Evolutionary conservation across 1,284 basidiomycete genomes (phyloP).

Genomic region (Cryptococcus sp.): DNA sequence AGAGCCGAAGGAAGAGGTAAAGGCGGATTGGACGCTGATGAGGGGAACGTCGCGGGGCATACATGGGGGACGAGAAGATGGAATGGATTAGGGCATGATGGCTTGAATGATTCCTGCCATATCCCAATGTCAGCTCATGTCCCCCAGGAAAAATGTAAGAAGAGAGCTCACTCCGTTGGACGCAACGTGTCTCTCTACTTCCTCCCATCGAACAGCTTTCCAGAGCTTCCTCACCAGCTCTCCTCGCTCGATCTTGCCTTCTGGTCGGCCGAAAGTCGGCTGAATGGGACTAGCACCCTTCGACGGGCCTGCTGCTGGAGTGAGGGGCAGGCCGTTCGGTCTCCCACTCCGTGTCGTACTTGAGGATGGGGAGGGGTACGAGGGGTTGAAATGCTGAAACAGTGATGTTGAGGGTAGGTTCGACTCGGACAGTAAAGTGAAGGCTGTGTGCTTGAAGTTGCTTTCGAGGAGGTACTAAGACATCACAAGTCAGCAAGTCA

Average conservation of each 20-base stretch:
- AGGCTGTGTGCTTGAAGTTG: slow-evolving; percentile 49
- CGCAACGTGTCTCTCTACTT: slow-evolving; percentile 43
- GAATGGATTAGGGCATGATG: slow-evolving; percentile 42
- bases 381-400: slow-evolving; percentile 46
- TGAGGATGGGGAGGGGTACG: slow-evolving; percentile 15
- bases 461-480: slow-evolving; percentile 49
- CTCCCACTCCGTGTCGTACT: slow-evolving; percentile 12
- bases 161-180: slow-evolving; percentile 27
- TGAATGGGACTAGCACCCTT: slow-evolving; percentile 14
- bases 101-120: slow-evolving; percentile 26
- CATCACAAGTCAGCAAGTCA: slow-evolving; percentile 2
- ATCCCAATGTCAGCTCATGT: not conserved
- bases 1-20: slow-evolving; percentile 24
- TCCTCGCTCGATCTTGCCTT: slow-evolving; percentile 38
- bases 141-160: not conserved
- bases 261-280: slow-evolving; percentile 29
- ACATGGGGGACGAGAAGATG: slow-evolving; percentile 44
- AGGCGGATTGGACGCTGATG: slow-evolving; percentile 29
- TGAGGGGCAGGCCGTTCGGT: slow-evolving; percentile 4
- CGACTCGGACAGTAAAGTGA: slow-evolving; percentile 45
- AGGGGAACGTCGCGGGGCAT: slow-evolving; percentile 34
- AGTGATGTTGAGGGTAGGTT: slow-evolving; percentile 40
- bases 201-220: slow-evolving; percentile 49
- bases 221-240: slow-evolving; percentile 48
- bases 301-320: slow-evolving; percentile 4